Percentiles rank a stretch among this genome's conserved stretches.
These are phyloP conservation scores for Setaria italica DNA, from an alignment of 202 grass and related monocot species.

Conservation along the genomic window DNA sequence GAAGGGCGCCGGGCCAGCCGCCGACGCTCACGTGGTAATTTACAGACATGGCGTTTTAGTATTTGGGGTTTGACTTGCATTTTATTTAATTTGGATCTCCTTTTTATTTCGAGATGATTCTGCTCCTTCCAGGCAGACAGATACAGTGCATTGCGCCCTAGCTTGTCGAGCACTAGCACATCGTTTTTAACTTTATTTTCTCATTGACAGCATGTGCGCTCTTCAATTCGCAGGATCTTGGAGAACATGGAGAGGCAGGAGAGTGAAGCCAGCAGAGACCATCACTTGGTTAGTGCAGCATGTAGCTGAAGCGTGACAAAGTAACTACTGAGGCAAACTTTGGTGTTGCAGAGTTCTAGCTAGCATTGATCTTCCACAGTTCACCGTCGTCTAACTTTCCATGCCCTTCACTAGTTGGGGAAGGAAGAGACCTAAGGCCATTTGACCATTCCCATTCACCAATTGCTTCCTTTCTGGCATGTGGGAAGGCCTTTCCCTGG, in stretches of 20 bases:
- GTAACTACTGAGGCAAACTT: neutral
- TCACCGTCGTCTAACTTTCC: slow-evolving; percentile 6
- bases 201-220: neutral
- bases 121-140: neutral
- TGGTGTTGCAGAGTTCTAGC: neutral
- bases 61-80: neutral
- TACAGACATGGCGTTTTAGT: neutral
- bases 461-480: too few species aligned
- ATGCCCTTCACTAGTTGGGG: neutral
- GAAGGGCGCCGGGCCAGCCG: neutral
- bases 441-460: neutral
- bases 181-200: neutral
- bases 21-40: slow-evolving; percentile 40
- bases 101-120: neutral
- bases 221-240: slow-evolving; percentile 23
- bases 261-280: neutral
- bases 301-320: neutral
- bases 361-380: neutral
- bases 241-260: slow-evolving; percentile 7
- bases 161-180: neutral
- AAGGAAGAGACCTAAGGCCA: neutral
- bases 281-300: neutral
- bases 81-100: neutral
- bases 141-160: neutral
- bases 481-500: too few species aligned